Evolutionary conservation across 257 asterid species (phyloP), one percentile per base, ranked within the genome.

Genomic region (Eucommia ulmoides): DNA sequence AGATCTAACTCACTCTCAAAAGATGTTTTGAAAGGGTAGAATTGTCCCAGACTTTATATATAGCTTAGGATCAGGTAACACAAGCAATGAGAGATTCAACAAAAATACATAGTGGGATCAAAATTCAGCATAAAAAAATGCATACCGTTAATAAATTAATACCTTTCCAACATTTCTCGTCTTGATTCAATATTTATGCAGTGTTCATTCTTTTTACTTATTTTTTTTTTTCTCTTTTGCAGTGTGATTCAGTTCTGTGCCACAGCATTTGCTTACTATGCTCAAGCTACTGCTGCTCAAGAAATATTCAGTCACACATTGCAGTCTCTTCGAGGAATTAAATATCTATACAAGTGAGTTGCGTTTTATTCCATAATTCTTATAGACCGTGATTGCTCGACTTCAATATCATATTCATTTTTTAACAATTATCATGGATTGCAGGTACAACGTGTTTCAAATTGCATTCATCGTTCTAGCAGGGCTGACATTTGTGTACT

Each of bases 271-370:
- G 99, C 80, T 45, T 91, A 83, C 59, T 91, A 91, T 49, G 82
- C 99, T 47, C 99, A 81, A 69, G 99, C 96, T 24, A 91, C 99
- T 47, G 97, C 99, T 24, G 99, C 99, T 65, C 99, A 91, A 86
- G 99, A 91, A 83, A 91, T 91, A 65, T 91, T 86, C 61, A 89
- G 99, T 51, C 99, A 91, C 68, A 91, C 96, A 2, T 54, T 91
- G 73, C 95, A 91, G 58, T 91, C 99, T 46, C 99, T 91, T 62
- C 86, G 97, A 25, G 99, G 99, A 58, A 86, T 91, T 51, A 91
- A 86, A 73, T 91, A 91, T 66, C 63, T 91, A 56, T 91, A 91
- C 93, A 86, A 91, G 99, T 91, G 51, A 65, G 99, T 68, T 55
- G 15, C 15, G 44, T 54, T 25, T 3, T 18, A 22, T 14, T 18